Evolutionary conservation across 2,329 filamentous ascomycete genomes (phyloP).

Genomic region (Penicillium corylophilum): DNA sequence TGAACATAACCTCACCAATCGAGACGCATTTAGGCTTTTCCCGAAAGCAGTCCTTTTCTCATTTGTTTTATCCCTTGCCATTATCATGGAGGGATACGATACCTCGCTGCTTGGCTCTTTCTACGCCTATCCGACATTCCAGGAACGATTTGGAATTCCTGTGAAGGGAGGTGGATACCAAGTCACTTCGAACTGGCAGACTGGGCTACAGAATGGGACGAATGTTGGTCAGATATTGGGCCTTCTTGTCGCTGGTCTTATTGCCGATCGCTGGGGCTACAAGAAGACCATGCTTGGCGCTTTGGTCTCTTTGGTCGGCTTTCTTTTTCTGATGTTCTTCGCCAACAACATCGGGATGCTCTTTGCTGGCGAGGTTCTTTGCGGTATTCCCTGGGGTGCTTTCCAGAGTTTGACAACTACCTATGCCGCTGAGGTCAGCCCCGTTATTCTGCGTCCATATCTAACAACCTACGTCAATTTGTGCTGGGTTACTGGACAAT

Average conservation of each 20-base stretch:
- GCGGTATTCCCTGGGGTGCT: slow-evolving; percentile 53
- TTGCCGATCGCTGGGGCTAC: slow-evolving; percentile 54
- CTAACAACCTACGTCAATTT: slow-evolving; percentile 50
- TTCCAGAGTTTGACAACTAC: slow-evolving; percentile 51
- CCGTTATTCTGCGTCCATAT: slow-evolving; percentile 45
- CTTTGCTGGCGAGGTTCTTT: slow-evolving; percentile 51
- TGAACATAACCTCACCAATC: background rate
- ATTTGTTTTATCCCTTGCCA: slow-evolving; percentile 51
- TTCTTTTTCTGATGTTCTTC: slow-evolving; percentile 53
- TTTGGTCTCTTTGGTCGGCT: slow-evolving; percentile 46
- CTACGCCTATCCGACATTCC: slow-evolving; percentile 52
- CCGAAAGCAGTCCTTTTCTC: background rate
- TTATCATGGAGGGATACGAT: slow-evolving; percentile 90
- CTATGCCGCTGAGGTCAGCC: slow-evolving; percentile 49
- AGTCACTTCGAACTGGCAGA: slow-evolving; percentile 38
- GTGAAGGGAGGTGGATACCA: slow-evolving; percentile 36
- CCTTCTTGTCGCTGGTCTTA: slow-evolving; percentile 52
- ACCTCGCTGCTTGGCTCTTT: slow-evolving; percentile 79
- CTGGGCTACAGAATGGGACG: slow-evolving; percentile 46
- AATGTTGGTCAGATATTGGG: slow-evolving; percentile 50
- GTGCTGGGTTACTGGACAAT: slow-evolving; percentile 50
- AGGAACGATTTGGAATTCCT: slow-evolving; percentile 40
- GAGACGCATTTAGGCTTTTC: background rate
- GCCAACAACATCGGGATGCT: slow-evolving; percentile 49
- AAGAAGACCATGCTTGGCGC: slow-evolving; percentile 52